Conservation (phyloP, 805 yeast genomes). For the Ogataea sp. region DNA sequence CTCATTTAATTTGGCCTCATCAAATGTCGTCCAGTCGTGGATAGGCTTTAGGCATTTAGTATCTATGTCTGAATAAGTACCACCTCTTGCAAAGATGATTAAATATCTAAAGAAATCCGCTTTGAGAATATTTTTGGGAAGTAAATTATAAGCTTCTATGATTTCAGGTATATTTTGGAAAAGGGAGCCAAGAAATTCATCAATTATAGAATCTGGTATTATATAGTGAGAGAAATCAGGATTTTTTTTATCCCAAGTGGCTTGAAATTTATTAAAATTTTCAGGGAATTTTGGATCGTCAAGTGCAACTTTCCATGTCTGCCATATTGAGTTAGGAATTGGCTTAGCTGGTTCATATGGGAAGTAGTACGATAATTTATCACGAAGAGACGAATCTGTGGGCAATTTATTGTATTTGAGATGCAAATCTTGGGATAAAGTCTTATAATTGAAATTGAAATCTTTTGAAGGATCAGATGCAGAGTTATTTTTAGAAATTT, state of each 20-base stretch:
- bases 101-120: constrained; percentile 94
- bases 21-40: constrained; percentile 62
- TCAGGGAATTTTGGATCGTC: constrained; percentile 50
- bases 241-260: constrained; percentile 58
- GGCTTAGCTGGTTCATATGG: constrained; percentile 63
- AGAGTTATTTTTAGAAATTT: background rate
- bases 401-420: constrained; percentile 10
- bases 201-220: constrained; percentile 54
- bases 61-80: constrained; percentile 88
- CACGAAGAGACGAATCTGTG: constrained; percentile 27
- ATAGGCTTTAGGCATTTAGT: constrained; percentile 70
- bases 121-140: constrained; percentile 78
- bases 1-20: constrained; percentile 15
- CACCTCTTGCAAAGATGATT: constrained; percentile 84
- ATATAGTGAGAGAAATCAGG: constrained; percentile 60
- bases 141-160: constrained; percentile 56
- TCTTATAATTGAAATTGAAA: constrained; percentile 9
- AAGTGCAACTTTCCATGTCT: constrained; percentile 77
- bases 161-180: constrained; percentile 71
- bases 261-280: constrained; percentile 38
- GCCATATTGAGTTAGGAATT: constrained; percentile 84
- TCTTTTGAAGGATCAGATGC: constrained; percentile 2
- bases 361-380: constrained; percentile 59
- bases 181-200: constrained; percentile 45
- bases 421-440: constrained; percentile 6